Conservation (phyloP, 1,284 basidiomycete genomes). For the Cutaneotrichosporon cutaneum region DNA sequence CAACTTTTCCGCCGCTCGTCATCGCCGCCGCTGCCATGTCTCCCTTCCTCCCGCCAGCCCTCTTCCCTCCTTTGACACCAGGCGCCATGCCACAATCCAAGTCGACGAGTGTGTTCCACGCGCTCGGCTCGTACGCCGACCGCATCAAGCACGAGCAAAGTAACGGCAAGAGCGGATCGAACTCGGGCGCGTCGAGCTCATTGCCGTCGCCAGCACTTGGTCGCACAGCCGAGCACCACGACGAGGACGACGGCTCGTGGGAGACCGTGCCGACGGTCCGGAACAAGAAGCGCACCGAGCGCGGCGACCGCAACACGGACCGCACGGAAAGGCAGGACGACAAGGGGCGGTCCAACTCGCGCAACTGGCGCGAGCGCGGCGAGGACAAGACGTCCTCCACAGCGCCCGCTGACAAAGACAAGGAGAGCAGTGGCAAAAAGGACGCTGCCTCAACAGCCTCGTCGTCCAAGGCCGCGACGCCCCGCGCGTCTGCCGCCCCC, state of each 20-base stretch:
- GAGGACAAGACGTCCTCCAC: conserved; percentile 17
- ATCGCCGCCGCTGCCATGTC: background rate
- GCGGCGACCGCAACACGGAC: conserved; percentile 4
- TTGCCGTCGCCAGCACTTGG: conserved; percentile 10
- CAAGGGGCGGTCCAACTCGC: conserved; percentile 39
- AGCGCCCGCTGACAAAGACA: conserved; percentile 11
- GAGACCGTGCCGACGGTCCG: conserved; percentile 24
- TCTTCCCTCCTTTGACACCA: conserved; percentile 8
- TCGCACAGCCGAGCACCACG: conserved; percentile 1
- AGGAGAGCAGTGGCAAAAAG: conserved; percentile 19
- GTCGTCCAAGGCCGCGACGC: conserved; percentile 7
- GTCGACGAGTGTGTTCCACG: conserved; percentile 45
- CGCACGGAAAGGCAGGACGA: conserved; percentile 27
- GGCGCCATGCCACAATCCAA: conserved; percentile 19
- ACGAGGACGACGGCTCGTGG: conserved; percentile 18
- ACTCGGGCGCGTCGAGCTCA: conserved; percentile 12
- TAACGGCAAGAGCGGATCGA: conserved; percentile 10
- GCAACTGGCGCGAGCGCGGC: conserved; percentile 27
- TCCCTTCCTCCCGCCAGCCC: background rate
- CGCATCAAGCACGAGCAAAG: conserved; percentile 35
- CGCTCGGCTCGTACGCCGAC: conserved; percentile 50
- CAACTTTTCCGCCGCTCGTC: conserved; percentile 4
- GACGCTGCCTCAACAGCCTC: conserved; percentile 12
- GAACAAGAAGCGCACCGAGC: conserved; percentile 15
- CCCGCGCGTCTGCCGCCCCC: conserved; percentile 10